phyloP scores from a whole-genome alignment of 1,284 basidiomycete genomes.

The Neonothopanus nambi region DNA sequence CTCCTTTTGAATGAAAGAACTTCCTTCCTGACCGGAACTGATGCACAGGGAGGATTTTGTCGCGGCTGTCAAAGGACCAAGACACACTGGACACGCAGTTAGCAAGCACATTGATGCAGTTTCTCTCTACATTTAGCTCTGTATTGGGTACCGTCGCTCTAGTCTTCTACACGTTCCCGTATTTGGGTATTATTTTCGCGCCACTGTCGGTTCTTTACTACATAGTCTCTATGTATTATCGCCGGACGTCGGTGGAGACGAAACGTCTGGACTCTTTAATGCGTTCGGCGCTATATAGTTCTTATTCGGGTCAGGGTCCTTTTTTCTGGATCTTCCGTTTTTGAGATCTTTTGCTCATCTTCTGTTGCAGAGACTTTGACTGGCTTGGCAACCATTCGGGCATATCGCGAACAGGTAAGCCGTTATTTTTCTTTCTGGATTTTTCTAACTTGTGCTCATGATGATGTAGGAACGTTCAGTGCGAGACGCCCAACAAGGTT shows the following conservation, averaged over 20 bases:
- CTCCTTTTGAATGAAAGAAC: not conserved
- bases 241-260: slow-evolving; percentile 60
- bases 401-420: slow-evolving; percentile 42
- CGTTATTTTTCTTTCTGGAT: not conserved
- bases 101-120: slow-evolving; percentile 45
- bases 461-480: slow-evolving; percentile 43
- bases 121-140: slow-evolving; percentile 46
- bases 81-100: slow-evolving; percentile 56
- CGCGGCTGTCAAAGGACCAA: slow-evolving; percentile 65
- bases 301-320: slow-evolving; percentile 40
- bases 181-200: slow-evolving; percentile 59
- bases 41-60: slow-evolving; percentile 51
- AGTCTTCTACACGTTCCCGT: slow-evolving; percentile 66
- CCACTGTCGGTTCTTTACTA: slow-evolving; percentile 54
- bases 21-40: slow-evolving; percentile 18
- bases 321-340: slow-evolving; percentile 8
- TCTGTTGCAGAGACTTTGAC: slow-evolving; percentile 40
- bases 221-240: slow-evolving; percentile 50
- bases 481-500: slow-evolving; percentile 50
- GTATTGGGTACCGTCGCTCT: slow-evolving; percentile 57
- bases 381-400: slow-evolving; percentile 45
- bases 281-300: slow-evolving; percentile 63
- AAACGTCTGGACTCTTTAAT: slow-evolving; percentile 73
- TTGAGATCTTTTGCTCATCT: not conserved
- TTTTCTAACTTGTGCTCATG: not conserved